Conservation (phyloP, 768 basidiomycete species). For the Inosperma sp. region DNA sequence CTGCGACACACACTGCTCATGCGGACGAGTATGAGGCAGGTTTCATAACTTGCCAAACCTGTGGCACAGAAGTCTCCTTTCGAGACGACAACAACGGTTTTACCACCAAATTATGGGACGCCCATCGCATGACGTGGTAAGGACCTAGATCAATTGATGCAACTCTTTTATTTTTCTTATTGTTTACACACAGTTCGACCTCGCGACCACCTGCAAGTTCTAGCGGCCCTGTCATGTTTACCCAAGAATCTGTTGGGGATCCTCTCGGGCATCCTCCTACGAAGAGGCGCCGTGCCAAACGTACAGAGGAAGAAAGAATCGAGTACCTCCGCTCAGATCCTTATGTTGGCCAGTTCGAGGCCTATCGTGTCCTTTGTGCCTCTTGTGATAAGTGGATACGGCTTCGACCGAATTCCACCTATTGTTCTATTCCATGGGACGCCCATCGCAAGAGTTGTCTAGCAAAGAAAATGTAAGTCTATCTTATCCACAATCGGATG, state of each 20-base stretch:
- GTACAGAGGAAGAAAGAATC: slow-evolving; percentile 74
- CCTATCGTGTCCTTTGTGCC: slow-evolving; percentile 74
- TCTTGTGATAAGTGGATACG: slow-evolving; percentile 85
- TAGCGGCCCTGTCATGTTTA: slow-evolving; percentile 39
- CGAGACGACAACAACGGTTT: slow-evolving; percentile 61
- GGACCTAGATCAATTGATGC: slow-evolving; percentile 18
- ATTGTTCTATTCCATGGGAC: slow-evolving; percentile 87
- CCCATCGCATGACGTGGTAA: slow-evolving; percentile 58
- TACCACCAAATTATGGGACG: slow-evolving; percentile 65
- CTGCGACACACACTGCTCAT: too few relatives aligned
- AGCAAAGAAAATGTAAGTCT: slow-evolving; percentile 66
- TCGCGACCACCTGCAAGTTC: slow-evolving; percentile 12
- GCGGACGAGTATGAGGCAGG: slow-evolving; percentile 58
- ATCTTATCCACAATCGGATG: neutral
- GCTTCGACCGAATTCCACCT: slow-evolving; percentile 80
- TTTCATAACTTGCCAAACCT: slow-evolving; percentile 60
- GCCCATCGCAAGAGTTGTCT: slow-evolving; percentile 80
- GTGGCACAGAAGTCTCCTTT: slow-evolving; percentile 59
- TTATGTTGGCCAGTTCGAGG: slow-evolving; percentile 76
- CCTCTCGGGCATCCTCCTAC: slow-evolving; percentile 44
- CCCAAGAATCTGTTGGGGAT: slow-evolving; percentile 39
- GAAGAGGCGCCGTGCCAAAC: slow-evolving; percentile 69
- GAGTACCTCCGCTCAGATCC: slow-evolving; percentile 65
- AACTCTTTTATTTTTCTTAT: neutral
- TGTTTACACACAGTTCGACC: slow-evolving; percentile 1